phyloP scores from a whole-genome alignment of 352 stramenopile species.

The Globisporangium recalcitrans region DNA sequence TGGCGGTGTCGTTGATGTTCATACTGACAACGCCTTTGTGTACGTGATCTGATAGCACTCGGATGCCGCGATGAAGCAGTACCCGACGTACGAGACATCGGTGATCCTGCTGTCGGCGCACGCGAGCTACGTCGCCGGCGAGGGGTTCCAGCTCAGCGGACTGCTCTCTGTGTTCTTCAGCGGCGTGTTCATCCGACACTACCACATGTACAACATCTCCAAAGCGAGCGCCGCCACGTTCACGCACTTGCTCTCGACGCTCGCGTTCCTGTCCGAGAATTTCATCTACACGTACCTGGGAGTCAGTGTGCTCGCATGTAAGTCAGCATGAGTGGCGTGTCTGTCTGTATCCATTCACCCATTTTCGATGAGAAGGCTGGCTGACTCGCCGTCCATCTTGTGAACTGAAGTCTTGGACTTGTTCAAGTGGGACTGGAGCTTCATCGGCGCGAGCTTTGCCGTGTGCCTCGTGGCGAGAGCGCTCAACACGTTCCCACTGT shows the following conservation, averaged over 20 bases:
- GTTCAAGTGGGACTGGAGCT: slow-evolving; percentile 68
- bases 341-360: neutral
- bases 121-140: slow-evolving; percentile 62
- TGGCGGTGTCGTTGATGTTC: neutral
- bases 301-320: slow-evolving; percentile 60
- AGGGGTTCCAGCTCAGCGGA: slow-evolving; percentile 69
- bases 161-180: slow-evolving; percentile 92
- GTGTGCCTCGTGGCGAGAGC: slow-evolving; percentile 47
- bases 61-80: slow-evolving; percentile 33
- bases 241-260: slow-evolving; percentile 52
- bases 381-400: neutral
- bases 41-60: slow-evolving; percentile 25
- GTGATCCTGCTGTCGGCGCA: slow-evolving; percentile 72
- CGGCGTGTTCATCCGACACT: slow-evolving; percentile 70
- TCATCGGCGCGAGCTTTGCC: slow-evolving; percentile 44
- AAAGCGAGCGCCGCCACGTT: slow-evolving; percentile 49
- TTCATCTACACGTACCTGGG: slow-evolving; percentile 74
- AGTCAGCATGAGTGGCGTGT: neutral
- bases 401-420: slow-evolving; percentile 22
- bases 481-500: slow-evolving; percentile 75
- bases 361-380: neutral
- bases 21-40: neutral
- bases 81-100: slow-evolving; percentile 54
- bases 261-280: slow-evolving; percentile 67
- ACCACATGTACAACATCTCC: slow-evolving; percentile 71